Evolutionary conservation across 805 yeast genomes (phyloP).

Genomic region (Komagataella kurtzmanii): DNA sequence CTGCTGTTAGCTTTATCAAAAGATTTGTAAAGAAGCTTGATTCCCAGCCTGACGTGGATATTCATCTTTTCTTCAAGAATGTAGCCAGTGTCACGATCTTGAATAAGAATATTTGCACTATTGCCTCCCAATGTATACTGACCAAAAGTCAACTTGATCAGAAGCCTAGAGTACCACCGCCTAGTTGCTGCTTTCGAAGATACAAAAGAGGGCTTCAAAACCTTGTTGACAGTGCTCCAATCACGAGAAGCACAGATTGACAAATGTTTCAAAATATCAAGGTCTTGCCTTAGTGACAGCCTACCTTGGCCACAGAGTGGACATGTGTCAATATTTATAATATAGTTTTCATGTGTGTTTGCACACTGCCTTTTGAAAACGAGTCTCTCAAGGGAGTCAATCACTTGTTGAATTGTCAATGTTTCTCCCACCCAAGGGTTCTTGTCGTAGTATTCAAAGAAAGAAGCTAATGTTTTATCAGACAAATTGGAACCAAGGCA

Average conservation of each 20-base stretch:
- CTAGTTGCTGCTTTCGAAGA: conserved; percentile 74
- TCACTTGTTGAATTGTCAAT: conserved; percentile 28
- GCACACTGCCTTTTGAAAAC: conserved; percentile 9
- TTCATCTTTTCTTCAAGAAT: conserved; percentile 91
- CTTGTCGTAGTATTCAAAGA: conserved; percentile 31
- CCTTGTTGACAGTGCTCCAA: conserved; percentile 54
- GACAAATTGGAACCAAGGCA: conserved; percentile 43
- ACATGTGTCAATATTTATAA: conserved; percentile 56
- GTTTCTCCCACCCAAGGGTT: conserved; percentile 42
- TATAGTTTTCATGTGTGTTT: conserved; percentile 11
- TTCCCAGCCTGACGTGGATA: conserved; percentile 77
- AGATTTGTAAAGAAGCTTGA: conserved; percentile 70
- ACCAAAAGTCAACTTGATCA: conserved; percentile 81
- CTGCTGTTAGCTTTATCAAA: conserved; percentile 41
- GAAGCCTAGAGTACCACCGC: conserved; percentile 76
- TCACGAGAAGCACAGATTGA: conserved; percentile 76
- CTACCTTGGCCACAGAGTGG: conserved; percentile 67
- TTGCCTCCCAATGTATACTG: conserved; percentile 76
- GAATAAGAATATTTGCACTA: conserved; percentile 89
- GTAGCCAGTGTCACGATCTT: conserved; percentile 80
- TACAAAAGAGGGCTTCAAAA: conserved; percentile 56
- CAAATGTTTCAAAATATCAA: conserved; percentile 73
- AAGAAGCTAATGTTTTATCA: conserved; percentile 38
- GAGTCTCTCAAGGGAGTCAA: conserved; percentile 31
- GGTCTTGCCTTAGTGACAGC: conserved; percentile 35